These are phyloP conservation scores for Mycosphaerella arachidis DNA, from an alignment of 2,329 filamentous ascomycete species.

Conservation along the genomic window DNA sequence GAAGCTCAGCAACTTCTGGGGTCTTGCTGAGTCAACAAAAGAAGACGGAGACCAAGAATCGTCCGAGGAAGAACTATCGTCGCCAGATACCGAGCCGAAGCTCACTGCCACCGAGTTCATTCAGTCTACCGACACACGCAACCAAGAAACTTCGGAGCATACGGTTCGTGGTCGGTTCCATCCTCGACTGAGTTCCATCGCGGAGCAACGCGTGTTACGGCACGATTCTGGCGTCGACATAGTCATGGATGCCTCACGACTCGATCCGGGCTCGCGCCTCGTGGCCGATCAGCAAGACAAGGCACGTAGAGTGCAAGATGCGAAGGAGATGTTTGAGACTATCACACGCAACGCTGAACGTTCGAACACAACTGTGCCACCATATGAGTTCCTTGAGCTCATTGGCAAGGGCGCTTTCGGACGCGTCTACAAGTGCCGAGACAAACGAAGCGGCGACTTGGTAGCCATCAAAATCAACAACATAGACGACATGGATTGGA, in stretches of 20 bases:
- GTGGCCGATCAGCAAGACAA: constrained; percentile 20
- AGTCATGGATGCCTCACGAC: constrained; percentile 28
- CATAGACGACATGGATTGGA: constrained; percentile 68
- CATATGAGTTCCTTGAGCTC: constrained; percentile 65
- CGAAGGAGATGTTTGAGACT: constrained; percentile 62
- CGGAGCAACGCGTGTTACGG: neutral
- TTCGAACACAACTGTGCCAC: constrained; percentile 56
- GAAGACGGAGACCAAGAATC: neutral
- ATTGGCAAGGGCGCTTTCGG: constrained; percentile 74
- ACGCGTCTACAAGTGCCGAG: constrained; percentile 63
- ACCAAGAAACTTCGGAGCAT: neutral
- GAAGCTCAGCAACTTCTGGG: constrained; percentile 4
- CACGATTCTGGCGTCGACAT: neutral
- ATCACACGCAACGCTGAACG: constrained; percentile 60
- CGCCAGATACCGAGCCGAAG: neutral
- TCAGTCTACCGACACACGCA: neutral
- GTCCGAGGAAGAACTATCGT: neutral
- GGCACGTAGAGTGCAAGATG: constrained; percentile 53
- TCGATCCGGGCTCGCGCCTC: constrained; percentile 21
- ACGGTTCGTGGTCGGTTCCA: neutral
- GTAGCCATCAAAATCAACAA: constrained; percentile 81
- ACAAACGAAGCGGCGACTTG: constrained; percentile 44
- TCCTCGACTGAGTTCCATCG: neutral
- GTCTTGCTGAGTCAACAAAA: neutral
- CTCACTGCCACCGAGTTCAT: neutral